A percentile compares a stretch with the other conserved stretches of the same genome.
phyloP scores from a whole-genome alignment of 305 asterid species.

The Solanum hybrid region DNA sequence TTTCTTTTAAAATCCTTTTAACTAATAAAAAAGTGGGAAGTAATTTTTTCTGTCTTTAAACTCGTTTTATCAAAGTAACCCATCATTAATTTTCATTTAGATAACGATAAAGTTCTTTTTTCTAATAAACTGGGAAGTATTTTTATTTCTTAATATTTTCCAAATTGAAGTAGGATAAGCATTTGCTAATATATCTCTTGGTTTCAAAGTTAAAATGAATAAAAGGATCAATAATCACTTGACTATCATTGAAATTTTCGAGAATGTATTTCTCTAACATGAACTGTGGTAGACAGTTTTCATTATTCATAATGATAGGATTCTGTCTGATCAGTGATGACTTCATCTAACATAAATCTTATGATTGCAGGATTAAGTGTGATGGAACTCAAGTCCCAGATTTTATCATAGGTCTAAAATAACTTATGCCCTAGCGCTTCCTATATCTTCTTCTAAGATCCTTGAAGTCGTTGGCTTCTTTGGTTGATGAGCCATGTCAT shows the following conservation, averaged over 20 bases:
- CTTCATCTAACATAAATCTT: background rate
- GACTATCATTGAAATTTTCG: background rate
- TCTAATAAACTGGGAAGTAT: background rate
- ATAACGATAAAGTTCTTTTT: background rate
- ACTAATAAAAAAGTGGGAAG: background rate
- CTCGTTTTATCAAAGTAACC: background rate
- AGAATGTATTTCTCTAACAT: background rate
- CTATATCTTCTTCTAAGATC: constrained; percentile 19
- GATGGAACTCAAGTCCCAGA: background rate
- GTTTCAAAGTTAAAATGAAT: background rate
- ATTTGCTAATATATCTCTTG: background rate
- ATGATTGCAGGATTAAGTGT: background rate
- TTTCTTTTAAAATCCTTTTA: background rate
- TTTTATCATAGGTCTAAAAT: background rate
- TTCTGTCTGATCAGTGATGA: background rate
- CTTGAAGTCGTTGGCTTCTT: constrained; percentile 30
- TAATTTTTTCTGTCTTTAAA: background rate
- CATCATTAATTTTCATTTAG: background rate
- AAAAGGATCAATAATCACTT: background rate
- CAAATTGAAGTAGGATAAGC: background rate
- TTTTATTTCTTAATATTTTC: background rate
- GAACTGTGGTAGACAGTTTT: constrained; percentile 1
- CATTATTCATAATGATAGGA: background rate
- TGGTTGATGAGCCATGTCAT: constrained; percentile 36
- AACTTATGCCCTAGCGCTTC: constrained; percentile 3